Base-by-base conservation (phyloP, 2,329 filamentous ascomycete genomes). In the Rhynchosporium secalis region DNA sequence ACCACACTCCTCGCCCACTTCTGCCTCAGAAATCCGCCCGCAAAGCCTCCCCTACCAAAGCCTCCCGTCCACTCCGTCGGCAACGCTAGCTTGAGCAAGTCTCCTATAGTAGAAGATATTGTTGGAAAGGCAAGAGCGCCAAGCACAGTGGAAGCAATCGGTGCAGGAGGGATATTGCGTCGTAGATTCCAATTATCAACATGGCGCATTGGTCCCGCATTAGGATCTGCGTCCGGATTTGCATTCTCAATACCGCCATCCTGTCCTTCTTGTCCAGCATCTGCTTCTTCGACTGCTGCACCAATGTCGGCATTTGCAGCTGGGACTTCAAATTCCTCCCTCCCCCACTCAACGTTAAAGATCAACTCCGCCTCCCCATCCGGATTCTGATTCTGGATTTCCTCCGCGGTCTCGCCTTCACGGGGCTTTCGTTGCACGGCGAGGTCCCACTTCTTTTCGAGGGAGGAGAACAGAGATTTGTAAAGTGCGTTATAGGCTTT, bases 1-100 rank as follows among this genome's bases (percentile, higher is more conserved):
- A 95, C 83, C 2, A 99, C 80, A 71, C 91, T 97, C 61, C 95
- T 83, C 0, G 92, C 95, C 92, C 95, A 98, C 62, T 88, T 86
- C 69, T 90, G 85, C 72, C 95, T 90, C 38, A 99, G 75, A 31
- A 98, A 79, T 3, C 70, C 72, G 26, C 55, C 20, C 20, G 20
- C 20, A 20, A 20, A 20, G 20, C 20, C 60, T 36, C 33, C 33
- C 9, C 33, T 36, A 9, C 1, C 73, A 78, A 77, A 43, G 28
- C 56, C 40, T 4, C 46, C 47, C 15, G 88, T 86, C 86, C 90
- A 92, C 3, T 84, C 78, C 41, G 78, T 78, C 0, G 94, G 94
- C 0, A 96, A 78, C 0, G 83, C 75, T 10, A 85, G 74, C 13
- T 88, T 86, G 40, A 98, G 79, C 0, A 92, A 72, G 70, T 92